Percentiles rank a stretch among this genome's conserved stretches.
phyloP scores from a whole-genome alignment of 768 basidiomycete genomes.

The Hygrocybe punicea region DNA sequence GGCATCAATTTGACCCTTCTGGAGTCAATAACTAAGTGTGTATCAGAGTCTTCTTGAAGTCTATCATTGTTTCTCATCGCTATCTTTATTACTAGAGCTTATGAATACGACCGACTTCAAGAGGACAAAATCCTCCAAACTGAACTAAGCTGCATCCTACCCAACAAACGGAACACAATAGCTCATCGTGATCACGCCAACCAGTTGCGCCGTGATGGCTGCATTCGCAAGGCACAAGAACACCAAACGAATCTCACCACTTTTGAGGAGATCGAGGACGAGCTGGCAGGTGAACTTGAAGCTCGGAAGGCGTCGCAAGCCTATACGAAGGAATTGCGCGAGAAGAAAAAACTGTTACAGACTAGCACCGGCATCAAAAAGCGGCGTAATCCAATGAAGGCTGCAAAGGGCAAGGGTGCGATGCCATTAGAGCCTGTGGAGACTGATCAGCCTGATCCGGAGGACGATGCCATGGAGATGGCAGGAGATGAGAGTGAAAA shows the following conservation, averaged over 20 bases:
- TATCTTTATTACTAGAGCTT: background rate
- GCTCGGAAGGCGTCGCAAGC: background rate
- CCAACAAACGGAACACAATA: too few species aligned
- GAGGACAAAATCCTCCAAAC: background rate
- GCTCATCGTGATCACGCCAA: background rate
- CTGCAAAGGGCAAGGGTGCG: too few species aligned
- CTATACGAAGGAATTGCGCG: background rate
- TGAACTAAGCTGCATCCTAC: too few species aligned
- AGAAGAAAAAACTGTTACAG: too few species aligned
- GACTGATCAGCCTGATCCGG: background rate
- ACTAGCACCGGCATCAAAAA: background rate
- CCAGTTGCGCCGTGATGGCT: background rate
- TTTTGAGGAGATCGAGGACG: background rate
- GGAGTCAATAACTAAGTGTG: too few species aligned
- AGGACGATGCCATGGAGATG: background rate
- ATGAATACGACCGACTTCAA: background rate
- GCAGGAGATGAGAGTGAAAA: too few species aligned
- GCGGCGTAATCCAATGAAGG: background rate
- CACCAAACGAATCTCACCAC: too few species aligned
- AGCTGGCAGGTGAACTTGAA: background rate
- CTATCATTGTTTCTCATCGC: too few species aligned
- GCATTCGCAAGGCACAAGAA: background rate
- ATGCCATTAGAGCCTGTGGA: background rate
- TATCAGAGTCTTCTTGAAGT: too few species aligned
- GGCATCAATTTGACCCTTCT: too few species aligned